Conservation (phyloP, 129 eudicot genomes). For the Apium graveolens region DNA sequence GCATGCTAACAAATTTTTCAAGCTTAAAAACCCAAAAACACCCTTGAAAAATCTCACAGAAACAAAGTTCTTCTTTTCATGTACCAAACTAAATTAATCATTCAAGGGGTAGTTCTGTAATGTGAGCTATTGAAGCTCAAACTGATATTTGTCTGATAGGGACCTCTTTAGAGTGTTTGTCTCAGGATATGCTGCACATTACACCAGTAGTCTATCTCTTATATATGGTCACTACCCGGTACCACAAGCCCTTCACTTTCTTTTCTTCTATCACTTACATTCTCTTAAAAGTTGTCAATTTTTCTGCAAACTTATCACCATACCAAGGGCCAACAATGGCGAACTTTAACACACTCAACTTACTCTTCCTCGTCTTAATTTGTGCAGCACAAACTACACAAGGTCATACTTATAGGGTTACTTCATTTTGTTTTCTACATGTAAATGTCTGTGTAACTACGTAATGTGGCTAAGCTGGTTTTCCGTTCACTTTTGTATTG, state of each 20-base stretch:
- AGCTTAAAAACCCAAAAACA: constrained; percentile 18
- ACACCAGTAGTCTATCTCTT: constrained; percentile 51
- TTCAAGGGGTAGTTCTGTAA: constrained; percentile 24
- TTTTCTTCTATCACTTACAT: constrained; percentile 23
- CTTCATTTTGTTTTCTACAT: neutral
- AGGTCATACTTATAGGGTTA: constrained; percentile 25
- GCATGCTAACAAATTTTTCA: constrained; percentile 3
- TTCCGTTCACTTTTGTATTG: neutral
- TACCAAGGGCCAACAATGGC: constrained; percentile 32
- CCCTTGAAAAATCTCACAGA: constrained; percentile 6
- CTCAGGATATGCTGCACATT: constrained; percentile 8
- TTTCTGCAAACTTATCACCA: constrained; percentile 11
- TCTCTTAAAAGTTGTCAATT: constrained; percentile 31
- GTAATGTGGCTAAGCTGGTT: neutral
- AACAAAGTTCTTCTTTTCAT: neutral
- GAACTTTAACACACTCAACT: constrained; percentile 20
- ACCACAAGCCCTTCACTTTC: constrained; percentile 20
- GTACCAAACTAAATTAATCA: neutral
- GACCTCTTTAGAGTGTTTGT: constrained; percentile 35
- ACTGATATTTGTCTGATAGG: constrained; percentile 33
- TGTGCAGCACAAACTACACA: constrained; percentile 35
- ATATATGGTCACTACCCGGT: constrained; percentile 39
- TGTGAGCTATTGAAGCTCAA: constrained; percentile 18
- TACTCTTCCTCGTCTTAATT: constrained; percentile 30
- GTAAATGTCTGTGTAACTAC: neutral